These are phyloP conservation scores for Sindora glabra DNA, from an alignment of 306 rosid species.

Conservation along the genomic window DNA sequence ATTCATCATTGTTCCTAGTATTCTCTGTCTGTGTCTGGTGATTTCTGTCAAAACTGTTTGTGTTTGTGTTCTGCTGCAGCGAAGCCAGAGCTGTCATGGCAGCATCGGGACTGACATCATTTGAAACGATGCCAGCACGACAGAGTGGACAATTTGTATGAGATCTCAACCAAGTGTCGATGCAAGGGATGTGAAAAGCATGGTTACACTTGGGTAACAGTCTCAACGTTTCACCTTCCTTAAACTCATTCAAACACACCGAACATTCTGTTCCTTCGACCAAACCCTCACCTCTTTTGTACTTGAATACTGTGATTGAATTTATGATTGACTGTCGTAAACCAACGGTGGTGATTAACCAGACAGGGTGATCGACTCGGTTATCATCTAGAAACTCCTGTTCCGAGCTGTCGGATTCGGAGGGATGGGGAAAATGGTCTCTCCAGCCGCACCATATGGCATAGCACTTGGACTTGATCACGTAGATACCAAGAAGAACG, in stretches of 20 bases:
- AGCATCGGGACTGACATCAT: slow-evolving; percentile 4
- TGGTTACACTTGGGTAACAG: slow-evolving; percentile 72
- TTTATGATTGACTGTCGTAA: slow-evolving; percentile 59
- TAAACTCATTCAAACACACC: slow-evolving; percentile 61
- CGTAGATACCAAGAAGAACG: slow-evolving; percentile 37
- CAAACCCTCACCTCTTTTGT: slow-evolving; percentile 44
- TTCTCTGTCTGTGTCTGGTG: slow-evolving; percentile 31
- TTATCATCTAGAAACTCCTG: slow-evolving; percentile 37
- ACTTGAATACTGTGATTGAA: slow-evolving; percentile 46
- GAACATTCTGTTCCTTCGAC: slow-evolving; percentile 65
- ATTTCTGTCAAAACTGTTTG: slow-evolving; percentile 6
- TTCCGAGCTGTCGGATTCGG: slow-evolving; percentile 17
- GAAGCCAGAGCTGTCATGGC: not conserved
- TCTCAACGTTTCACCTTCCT: slow-evolving; percentile 42
- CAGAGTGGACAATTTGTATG: slow-evolving; percentile 73
- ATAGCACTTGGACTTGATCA: slow-evolving; percentile 41
- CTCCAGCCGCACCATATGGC: slow-evolving; percentile 25
- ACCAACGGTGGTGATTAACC: slow-evolving; percentile 59
- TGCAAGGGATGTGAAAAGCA: slow-evolving; percentile 56
- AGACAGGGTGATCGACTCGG: slow-evolving; percentile 56
- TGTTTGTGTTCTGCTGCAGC: too few species aligned
- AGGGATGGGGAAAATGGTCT: not conserved
- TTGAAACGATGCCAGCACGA: slow-evolving; percentile 38
- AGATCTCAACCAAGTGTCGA: slow-evolving; percentile 69
- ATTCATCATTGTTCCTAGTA: slow-evolving; percentile 9